Conservation (phyloP, 2,329 filamentous ascomycete genomes). For the Diaporthe amygdali region DNA sequence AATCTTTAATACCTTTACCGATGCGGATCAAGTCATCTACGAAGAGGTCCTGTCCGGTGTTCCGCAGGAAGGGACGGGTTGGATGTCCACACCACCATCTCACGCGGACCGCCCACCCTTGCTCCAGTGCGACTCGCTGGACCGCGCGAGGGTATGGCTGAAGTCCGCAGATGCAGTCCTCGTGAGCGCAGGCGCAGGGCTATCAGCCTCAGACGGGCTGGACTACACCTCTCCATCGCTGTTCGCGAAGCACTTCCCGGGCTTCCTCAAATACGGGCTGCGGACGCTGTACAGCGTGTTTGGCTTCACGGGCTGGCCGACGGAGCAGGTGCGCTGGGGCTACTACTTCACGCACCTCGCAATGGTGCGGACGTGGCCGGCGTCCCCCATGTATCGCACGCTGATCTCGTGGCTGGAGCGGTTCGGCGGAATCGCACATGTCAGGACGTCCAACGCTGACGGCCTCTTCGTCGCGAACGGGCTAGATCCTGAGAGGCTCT, state of each 20-base stretch:
- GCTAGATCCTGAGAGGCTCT: constrained; percentile 30
- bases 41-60: constrained; percentile 16
- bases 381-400: not conserved
- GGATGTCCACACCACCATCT: not conserved
- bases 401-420: constrained; percentile 23
- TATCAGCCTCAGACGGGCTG: not conserved
- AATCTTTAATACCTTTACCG: constrained; percentile 39
- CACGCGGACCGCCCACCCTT: constrained; percentile 31
- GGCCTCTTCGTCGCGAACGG: constrained; percentile 37
- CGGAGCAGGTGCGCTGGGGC: constrained; percentile 35
- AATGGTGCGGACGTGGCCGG: not conserved
- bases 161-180: not conserved
- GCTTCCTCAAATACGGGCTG: constrained; percentile 35
- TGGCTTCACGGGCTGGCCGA: constrained; percentile 35
- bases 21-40: constrained; percentile 30
- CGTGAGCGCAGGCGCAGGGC: not conserved
- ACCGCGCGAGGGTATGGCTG: not conserved
- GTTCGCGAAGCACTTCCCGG: constrained; percentile 36
- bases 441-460: constrained; percentile 41
- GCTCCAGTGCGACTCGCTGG: not conserved
- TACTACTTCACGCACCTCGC: not conserved
- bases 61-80: not conserved
- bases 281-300: constrained; percentile 39
- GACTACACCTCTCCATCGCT: constrained; percentile 33
- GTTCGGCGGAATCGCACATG: constrained; percentile 21